Evolutionary conservation across 2,329 filamentous ascomycete genomes (phyloP).

Genomic region (Beauveria scarabaeidicola): DNA sequence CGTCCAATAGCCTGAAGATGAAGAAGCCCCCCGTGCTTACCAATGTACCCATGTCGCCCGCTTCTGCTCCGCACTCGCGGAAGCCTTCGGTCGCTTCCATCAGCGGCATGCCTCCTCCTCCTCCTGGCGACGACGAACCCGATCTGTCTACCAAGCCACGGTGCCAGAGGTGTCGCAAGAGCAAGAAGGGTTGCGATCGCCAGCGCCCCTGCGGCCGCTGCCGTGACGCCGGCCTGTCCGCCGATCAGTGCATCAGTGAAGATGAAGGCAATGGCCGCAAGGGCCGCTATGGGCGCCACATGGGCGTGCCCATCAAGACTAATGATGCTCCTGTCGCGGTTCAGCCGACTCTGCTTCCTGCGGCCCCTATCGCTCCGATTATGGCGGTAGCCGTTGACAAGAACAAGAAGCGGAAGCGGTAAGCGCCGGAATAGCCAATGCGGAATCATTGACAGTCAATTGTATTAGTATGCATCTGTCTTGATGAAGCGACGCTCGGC

Average conservation of each 20-base stretch:
- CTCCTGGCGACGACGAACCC: constrained; percentile 58
- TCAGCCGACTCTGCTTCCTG: constrained; percentile 33
- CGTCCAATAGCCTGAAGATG: constrained; percentile 31
- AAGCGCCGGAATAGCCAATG: constrained; percentile 13
- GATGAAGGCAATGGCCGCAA: constrained; percentile 97
- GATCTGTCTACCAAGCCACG: constrained; percentile 93
- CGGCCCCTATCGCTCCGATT: constrained; percentile 34
- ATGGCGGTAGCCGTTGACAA: constrained; percentile 37
- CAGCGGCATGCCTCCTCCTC: constrained; percentile 25
- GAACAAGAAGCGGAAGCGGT: constrained; percentile 56
- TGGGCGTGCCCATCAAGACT: constrained; percentile 57
- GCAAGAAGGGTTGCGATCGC: constrained; percentile 97
- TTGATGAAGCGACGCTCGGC: not conserved
- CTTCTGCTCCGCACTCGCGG: constrained; percentile 62
- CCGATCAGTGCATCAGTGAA: constrained; percentile 92
- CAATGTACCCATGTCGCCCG: constrained; percentile 48
- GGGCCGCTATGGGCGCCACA: constrained; percentile 73
- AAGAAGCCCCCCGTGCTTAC: constrained; percentile 41
- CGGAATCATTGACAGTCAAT: not conserved
- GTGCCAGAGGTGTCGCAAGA: constrained; percentile 97
- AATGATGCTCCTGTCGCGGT: constrained; percentile 35
- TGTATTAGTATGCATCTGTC: not conserved
- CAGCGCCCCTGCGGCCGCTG: constrained; percentile 92
- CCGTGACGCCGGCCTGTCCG: constrained; percentile 87
- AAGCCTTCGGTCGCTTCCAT: constrained; percentile 66